phyloP scores from a whole-genome alignment of 306 rosid genomes.

The Geum urbanum region DNA sequence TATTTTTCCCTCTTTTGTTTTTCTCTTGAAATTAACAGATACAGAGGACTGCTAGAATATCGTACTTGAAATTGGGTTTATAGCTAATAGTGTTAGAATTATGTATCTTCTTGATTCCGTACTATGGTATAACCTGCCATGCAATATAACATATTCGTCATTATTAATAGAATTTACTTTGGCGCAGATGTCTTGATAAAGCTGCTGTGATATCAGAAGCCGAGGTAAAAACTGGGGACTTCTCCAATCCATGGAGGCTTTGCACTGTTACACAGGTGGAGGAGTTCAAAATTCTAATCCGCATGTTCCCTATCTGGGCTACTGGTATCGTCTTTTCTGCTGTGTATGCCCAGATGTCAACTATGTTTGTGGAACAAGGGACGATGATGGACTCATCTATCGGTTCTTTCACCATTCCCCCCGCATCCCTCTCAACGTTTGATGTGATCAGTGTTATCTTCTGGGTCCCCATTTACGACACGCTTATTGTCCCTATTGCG shows the following conservation, averaged over 20 bases:
- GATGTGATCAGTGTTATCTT: conserved; percentile 78
- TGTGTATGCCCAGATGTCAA: conserved; percentile 94
- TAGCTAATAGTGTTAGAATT: background rate
- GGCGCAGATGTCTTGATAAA: conserved; percentile 81
- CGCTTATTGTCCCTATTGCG: conserved; percentile 71
- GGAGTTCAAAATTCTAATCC: conserved; percentile 86
- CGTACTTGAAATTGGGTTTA: background rate
- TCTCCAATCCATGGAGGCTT: conserved; percentile 72
- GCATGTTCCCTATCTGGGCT: conserved; percentile 97
- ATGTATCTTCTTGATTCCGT: background rate
- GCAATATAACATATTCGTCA: too few species aligned
- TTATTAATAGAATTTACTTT: conserved; percentile 1
- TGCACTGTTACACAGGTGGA: conserved; percentile 96
- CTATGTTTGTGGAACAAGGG: conserved; percentile 94
- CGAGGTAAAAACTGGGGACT: conserved; percentile 50
- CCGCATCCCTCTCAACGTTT: conserved; percentile 84
- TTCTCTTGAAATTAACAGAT: background rate
- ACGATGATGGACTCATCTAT: conserved; percentile 66
- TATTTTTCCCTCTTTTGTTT: background rate
- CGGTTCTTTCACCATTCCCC: conserved; percentile 83
- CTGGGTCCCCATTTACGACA: conserved; percentile 89
- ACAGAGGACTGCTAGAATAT: background rate
- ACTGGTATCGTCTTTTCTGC: conserved; percentile 81
- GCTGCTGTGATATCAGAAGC: conserved; percentile 70
- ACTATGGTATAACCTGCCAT: too few species aligned